Base-by-base conservation (phyloP, 495 filamentous ascomycete genomes). In the Aspergillus ellipticus region DNA sequence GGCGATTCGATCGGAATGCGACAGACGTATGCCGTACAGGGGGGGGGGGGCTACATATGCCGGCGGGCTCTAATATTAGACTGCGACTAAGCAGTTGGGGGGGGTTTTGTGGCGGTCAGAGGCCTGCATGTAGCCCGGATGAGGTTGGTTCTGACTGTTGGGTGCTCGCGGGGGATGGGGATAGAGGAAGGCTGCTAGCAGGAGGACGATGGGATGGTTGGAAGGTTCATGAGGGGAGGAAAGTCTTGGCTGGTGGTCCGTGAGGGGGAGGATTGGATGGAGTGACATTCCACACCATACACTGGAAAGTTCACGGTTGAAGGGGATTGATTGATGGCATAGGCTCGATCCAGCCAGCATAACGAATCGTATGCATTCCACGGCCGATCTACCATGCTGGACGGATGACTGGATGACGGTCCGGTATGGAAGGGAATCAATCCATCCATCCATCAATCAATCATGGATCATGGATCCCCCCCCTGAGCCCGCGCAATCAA, bases 71-170 rank as follows among this genome's bases (percentile, higher is more conserved):
- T 48, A 48, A 48, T 48, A 29, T 48, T 48, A 48, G 45, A 28
- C 42, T 7, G 19, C 20, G 3, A 28, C 24, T 28, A 45, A 17
- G 46, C 22, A 19, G 48, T 22, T 28, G 21, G 49, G 20, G 19
- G 24, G 33, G 16, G 49, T 42, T 29, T 42, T 33, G 50, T 42
- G 50, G 46, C 46, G 46, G 46, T 49, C 46, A 49, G 35, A 39
- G 4, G n/a, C 10, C 45, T 48, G 45, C 45, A 48, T 24, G 22
- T 5, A 9, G 9, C 33, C 13, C 11, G 33, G 33, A 37, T 11
- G 33, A 37, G 33, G 35, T 39, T 39, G 35, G n/a, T 33, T 33
- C 35, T 15, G 11, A n/a, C 4, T 3, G n/a, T n/a, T n/a, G n/a
- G n/a, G n/a, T n/a, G n/a, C n/a, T n/a, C n/a, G n/a, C n/a, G n/a